These are phyloP conservation scores for Heritiera littoralis DNA, from an alignment of 345 rosid species.

Conservation along the genomic window DNA sequence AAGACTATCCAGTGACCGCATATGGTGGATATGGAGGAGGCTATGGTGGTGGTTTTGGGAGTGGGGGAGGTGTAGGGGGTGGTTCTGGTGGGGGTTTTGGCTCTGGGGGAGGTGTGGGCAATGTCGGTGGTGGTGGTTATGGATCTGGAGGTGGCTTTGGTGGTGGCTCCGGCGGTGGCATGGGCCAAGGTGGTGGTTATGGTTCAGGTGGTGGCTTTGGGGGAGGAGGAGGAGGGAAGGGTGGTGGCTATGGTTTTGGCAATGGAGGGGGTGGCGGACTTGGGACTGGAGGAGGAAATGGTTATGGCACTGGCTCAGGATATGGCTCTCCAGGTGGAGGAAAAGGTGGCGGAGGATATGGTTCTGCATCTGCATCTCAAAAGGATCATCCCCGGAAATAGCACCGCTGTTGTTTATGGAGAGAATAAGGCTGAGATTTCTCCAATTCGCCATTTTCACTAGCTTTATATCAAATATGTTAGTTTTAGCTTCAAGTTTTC, in stretches of 20 bases:
- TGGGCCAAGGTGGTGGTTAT: not conserved
- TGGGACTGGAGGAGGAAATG: not conserved
- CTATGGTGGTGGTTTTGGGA: conserved; percentile 1
- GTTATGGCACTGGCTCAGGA: not conserved
- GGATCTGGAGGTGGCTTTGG: not conserved
- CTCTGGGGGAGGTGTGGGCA: not conserved
- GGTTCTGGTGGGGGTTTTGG: not conserved
- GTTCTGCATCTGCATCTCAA: not conserved
- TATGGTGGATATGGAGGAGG: conserved; percentile 7
- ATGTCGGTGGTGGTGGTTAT: not conserved
- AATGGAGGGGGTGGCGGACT: not conserved
- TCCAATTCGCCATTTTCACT: conserved; percentile 3
- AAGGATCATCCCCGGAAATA: conserved; percentile 1
- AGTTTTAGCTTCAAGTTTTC: not conserved
- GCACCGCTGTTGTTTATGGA: not conserved
- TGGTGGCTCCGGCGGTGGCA: not conserved
- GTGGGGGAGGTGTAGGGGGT: not conserved
- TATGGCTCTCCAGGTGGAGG: conserved; percentile 10
- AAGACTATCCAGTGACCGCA: not conserved
- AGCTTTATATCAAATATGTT: not conserved
- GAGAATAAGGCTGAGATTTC: conserved; percentile 13
- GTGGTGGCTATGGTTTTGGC: not conserved
- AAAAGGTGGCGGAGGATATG: not conserved
- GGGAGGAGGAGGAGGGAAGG: not conserved
- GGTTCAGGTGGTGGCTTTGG: not conserved